Conservation (phyloP, 1,284 basidiomycete genomes). For the Hypsizygus ulmarius region DNA sequence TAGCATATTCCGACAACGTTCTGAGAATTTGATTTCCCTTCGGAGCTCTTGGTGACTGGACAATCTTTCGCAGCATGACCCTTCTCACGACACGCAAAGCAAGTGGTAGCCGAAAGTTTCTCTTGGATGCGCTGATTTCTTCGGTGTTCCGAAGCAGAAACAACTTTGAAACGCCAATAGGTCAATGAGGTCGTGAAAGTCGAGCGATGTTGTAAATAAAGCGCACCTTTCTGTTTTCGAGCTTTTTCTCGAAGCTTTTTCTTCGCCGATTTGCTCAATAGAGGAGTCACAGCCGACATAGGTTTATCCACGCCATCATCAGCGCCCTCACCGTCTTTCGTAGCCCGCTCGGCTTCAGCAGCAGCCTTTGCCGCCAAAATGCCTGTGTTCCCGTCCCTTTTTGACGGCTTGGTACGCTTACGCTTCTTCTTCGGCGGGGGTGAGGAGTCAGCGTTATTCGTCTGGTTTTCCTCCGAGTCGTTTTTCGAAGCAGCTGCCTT, state of each 20-base stretch:
- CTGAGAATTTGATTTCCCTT: constrained; percentile 29
- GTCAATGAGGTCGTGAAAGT: background rate
- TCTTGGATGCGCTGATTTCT: constrained; percentile 67
- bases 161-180: constrained; percentile 21
- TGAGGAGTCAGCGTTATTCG: constrained; percentile 9
- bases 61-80: constrained; percentile 88
- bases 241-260: constrained; percentile 24
- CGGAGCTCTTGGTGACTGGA: constrained; percentile 44
- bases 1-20: constrained; percentile 76
- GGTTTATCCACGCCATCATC: constrained; percentile 4
- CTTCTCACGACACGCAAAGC: constrained; percentile 84
- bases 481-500: background rate
- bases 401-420: constrained; percentile 36
- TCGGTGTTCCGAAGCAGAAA: constrained; percentile 54
- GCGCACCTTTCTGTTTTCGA: constrained; percentile 29
- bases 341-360: constrained; percentile 12
- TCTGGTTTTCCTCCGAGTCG: background rate
- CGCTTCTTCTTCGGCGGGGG: constrained; percentile 42
- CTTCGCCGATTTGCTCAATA: constrained; percentile 22
- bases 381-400: constrained; percentile 33
- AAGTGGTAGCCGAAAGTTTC: constrained; percentile 61
- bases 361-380: constrained; percentile 24
- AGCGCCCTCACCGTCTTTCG: constrained; percentile 23
- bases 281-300: background rate
- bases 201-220: background rate